Base-by-base conservation (phyloP, 441 rosid genomes). In the Theobroma grandiflorum region DNA sequence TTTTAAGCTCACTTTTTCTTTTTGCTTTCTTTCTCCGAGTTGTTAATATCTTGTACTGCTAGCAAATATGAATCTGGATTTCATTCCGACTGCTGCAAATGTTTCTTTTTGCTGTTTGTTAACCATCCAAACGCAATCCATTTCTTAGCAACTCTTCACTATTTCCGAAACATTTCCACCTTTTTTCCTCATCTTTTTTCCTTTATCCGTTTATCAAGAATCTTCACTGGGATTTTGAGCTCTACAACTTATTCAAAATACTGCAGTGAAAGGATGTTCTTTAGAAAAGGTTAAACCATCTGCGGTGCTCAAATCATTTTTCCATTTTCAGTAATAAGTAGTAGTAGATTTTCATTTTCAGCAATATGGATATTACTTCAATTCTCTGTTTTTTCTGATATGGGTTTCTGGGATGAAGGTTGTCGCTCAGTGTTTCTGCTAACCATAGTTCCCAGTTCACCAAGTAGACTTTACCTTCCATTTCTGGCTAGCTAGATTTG, bases 161-260 rank as follows among this genome's bases (percentile, higher is more conserved):
- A n/a, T 57, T 18, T 57, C 11, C 31, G 10, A 57, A n/a, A 20
- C 31, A 26, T 26, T 26, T 26, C 31, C 31, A 26, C 31, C 31
- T 26, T 0, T 26, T 26, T 26, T 26, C 31, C 31, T 26, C 31
- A 26, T 26, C 31, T 26, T 26, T 26, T 26, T 26, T 26, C 31
- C 31, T 26, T 26, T 26, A 26, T 26, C 14, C 35, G 15, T 66
- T 14, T n/a, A 20, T 4, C 52, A n/a, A 26, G 18, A 69, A 45
- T 45, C 73, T 43, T 55, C 12, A 3, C 73, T 47, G 71, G 73
- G 38, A 45, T 69, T 47, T 69, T 69, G 37, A 69, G 73, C 55
- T 45, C 37, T 69, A 20, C n/a, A 20, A 65, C 38, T 18, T n/a
- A 10, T 31, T 61, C 65, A 61, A 59, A 26, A 14, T 40, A 40